Base-by-base conservation (phyloP, 2,329 filamentous ascomycete species). In the Aspergillus eucalypticola region DNA sequence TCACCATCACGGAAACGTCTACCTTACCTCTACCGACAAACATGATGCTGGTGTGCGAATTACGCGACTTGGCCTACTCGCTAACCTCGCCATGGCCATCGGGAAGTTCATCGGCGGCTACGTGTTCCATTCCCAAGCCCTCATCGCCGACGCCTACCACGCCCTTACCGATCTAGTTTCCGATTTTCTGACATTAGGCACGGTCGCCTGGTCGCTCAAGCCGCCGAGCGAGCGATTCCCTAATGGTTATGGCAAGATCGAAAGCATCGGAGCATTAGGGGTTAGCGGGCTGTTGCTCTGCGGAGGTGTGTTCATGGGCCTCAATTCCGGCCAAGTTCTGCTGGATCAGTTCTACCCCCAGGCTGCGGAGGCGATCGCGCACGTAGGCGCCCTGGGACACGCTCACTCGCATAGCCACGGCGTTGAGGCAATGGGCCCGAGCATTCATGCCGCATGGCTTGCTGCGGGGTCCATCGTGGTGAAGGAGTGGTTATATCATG, bases 401-500 rank as follows among this genome's bases (percentile, higher is more conserved):
- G 73, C 83, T 65, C 81, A 89, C 79, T 80, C 84, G 2, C 80
- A 92, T 70, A 84, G 82, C 44, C 79, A 81, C 67, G 75, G 74
- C 5, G 63, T 72, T 7, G 73, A 76, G 3, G 84, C 84, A 58
- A 79, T 85, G 38, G 86, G 88, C 1, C 95, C 95, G 0, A 96
- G 91, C 75, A 85, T 99, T 66, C 93, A 98, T 75, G 95, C 95
- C 21, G 94, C 91, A 7, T 99, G 95, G 95, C 80, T 99, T 61
- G 94, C 95, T 38, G 90, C 86, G 42, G 94, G 91, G 19, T 96
- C 92, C 2, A 95, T 99, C 59, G 77, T 92, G 25, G 82, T 98
- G 70, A 99, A 99, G 79, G 95, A 99, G 78, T 99, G 93, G 91
- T 82, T 99, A 25, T 99, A 98, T 74, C 89, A 90, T 81, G 92